Evolutionary conservation across 768 basidiomycete species (phyloP).

Genomic region (Tylopilus sp.): DNA sequence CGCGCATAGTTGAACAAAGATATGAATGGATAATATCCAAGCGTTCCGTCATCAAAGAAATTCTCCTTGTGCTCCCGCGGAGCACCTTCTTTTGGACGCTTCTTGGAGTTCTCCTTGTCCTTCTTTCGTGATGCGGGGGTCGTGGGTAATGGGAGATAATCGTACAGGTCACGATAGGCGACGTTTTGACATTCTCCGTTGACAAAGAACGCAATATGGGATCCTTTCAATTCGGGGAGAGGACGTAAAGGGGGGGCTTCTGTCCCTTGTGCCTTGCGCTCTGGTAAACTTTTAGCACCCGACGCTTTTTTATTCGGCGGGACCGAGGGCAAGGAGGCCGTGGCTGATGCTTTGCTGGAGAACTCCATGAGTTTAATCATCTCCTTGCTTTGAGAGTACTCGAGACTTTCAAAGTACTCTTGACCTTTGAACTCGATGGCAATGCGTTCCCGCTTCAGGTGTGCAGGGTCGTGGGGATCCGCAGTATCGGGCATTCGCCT

Average conservation of each 20-base stretch:
- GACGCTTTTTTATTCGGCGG: constrained; percentile 59
- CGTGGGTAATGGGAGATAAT: constrained; percentile 79
- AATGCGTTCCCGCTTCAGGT: constrained; percentile 83
- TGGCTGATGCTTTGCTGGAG: constrained; percentile 54
- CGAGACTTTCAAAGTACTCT: constrained; percentile 91
- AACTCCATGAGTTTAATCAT: constrained; percentile 88
- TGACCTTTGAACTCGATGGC: constrained; percentile 96
- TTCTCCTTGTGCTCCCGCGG: constrained; percentile 75
- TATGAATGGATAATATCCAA: constrained; percentile 95
- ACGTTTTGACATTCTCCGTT: constrained; percentile 83
- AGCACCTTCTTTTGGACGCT: constrained; percentile 60
- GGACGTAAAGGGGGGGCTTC: constrained; percentile 49
- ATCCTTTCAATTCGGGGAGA: constrained; percentile 66
- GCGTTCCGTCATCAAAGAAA: constrained; percentile 86
- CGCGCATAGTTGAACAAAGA: constrained; percentile 90
- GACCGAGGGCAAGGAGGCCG: constrained; percentile 53
- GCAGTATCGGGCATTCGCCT: constrained; percentile 52
- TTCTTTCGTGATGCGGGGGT: constrained; percentile 56
- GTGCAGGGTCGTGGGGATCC: constrained; percentile 77
- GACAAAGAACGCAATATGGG: constrained; percentile 84
- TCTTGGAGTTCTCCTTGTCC: constrained; percentile 53
- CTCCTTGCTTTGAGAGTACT: constrained; percentile 87
- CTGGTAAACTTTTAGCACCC: constrained; percentile 65
- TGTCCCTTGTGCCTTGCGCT: constrained; percentile 40
- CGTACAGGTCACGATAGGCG: constrained; percentile 87